Conservation (phyloP, 1,284 basidiomycete genomes). For the Sporisorium exsertum region DNA sequence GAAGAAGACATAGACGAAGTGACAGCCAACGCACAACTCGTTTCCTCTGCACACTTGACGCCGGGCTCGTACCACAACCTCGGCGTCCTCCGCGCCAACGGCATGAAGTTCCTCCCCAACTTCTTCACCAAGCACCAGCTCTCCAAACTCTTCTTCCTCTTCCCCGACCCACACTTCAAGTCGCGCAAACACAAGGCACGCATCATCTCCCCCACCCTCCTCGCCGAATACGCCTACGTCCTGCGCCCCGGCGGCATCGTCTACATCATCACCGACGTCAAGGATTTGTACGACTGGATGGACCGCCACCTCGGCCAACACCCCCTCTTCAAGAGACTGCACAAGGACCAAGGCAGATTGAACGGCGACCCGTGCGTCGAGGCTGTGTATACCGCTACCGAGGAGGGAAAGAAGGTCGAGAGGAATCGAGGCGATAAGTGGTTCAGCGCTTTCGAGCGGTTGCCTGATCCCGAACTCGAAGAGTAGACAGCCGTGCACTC, state of each 20-base stretch:
- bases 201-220: constrained; percentile 92
- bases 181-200: constrained; percentile 94
- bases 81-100: constrained; percentile 92
- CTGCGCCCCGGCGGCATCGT: constrained; percentile 90
- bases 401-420: constrained; percentile 96
- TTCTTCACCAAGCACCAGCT: constrained; percentile 89
- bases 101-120: constrained; percentile 99
- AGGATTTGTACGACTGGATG: constrained; percentile 97
- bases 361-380: constrained; percentile 72
- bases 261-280: constrained; percentile 98
- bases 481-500: constrained; percentile 22
- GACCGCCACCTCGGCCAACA: constrained; percentile 84
- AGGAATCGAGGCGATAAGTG: constrained; percentile 90
- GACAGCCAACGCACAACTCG: constrained; percentile 28
- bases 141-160: constrained; percentile 91
- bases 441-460: constrained; percentile 80
- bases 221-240: constrained; percentile 92
- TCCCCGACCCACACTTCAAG: constrained; percentile 99
- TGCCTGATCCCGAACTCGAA: constrained; percentile 42
- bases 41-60: constrained; percentile 57
- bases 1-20: constrained; percentile 65
- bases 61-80: constrained; percentile 84
- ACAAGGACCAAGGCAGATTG: constrained; percentile 74
- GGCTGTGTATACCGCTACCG: constrained; percentile 73
- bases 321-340: constrained; percentile 85